Percentiles rank a stretch among this genome's conserved stretches.
Conservation (phyloP, 345 rosid species). For the Carallia pectinifolia region DNA sequence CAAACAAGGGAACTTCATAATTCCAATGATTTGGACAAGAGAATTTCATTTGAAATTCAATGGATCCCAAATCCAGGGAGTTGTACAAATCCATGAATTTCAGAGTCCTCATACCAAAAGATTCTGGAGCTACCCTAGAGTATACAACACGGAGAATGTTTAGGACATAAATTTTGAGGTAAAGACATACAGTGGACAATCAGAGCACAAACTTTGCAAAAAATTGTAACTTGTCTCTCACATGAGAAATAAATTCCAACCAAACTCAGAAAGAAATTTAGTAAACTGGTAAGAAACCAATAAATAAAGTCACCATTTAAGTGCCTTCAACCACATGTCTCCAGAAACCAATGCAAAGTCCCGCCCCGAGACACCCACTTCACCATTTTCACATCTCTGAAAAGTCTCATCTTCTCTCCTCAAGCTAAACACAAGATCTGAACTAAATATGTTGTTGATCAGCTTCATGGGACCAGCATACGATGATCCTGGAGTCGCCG, state of each 20-base stretch:
- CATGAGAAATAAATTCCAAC: not conserved
- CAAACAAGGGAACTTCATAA: too few relatives aligned
- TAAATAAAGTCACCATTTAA: constrained; percentile 57
- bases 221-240: too few relatives aligned
- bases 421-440: constrained; percentile 75
- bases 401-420: constrained; percentile 63
- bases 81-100: too few relatives aligned
- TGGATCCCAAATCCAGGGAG: too few relatives aligned
- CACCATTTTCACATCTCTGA: constrained; percentile 53
- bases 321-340: constrained; percentile 93
- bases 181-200: too few relatives aligned
- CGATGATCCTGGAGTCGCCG: constrained; percentile 58
- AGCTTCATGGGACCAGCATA: constrained; percentile 91
- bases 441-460: constrained; percentile 78
- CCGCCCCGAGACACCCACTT: constrained; percentile 79
- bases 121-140: too few relatives aligned
- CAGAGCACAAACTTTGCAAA: too few relatives aligned
- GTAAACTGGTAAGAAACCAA: not conserved
- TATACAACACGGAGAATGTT: too few relatives aligned
- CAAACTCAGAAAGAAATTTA: not conserved
- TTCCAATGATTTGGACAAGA: too few relatives aligned
- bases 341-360: constrained; percentile 93
- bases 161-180: too few relatives aligned
- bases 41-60: too few relatives aligned
- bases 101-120: too few relatives aligned